Evolutionary conservation across 257 asterid species (phyloP), one percentile per base, ranked within the genome.

Genomic region (Solanum paucissectum): DNA sequence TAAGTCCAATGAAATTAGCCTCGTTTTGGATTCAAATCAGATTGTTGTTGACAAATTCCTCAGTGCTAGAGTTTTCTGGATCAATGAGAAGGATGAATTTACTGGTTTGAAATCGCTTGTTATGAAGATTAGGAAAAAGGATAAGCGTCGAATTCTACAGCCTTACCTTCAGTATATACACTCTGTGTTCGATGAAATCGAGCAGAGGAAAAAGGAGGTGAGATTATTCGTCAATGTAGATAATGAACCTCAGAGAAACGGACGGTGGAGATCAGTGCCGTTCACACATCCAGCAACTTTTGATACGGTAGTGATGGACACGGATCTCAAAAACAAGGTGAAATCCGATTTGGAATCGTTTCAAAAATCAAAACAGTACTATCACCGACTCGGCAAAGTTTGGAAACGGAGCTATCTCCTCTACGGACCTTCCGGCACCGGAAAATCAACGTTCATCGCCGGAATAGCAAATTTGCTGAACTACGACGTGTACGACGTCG

Each of bases 391-490:
- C 66, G 99, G 99, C 82, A 95, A 95, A 9, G 94, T 96, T n/a
- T 96, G 99, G 99, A 96, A 96, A 89, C 89, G 98, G 84, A 96
- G 98, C 90, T 96, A 95, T 88, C 88, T 96, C 2, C 89, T 96
- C 16, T 92, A 95, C 94, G 99, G 99, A 9, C 88, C 94, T 8
- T 89, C 98, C 6, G 99, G 99, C 3, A 95, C 99, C 32, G 99
- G 99, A 0, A 96, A 96, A 87, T 93, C 99, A 33, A 95, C 98
- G 4, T 96, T 95, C 83, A 68, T 93, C 2, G 96, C 98, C 3
- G 98, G 95, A 3, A 94, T 94, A 95, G 98, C 99, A 25, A 96
- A 91, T 88, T 88, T 89, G 4, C 77, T 96, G n/a, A 86, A 90
- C 88, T 96, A 92, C 91, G 98, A 96, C 42, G 91, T 96, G 38